Percentiles rank a stretch among this genome's conserved stretches.
Conservation (phyloP, 331 rosid genomes). For the Erythrophleum ivorense region DNA sequence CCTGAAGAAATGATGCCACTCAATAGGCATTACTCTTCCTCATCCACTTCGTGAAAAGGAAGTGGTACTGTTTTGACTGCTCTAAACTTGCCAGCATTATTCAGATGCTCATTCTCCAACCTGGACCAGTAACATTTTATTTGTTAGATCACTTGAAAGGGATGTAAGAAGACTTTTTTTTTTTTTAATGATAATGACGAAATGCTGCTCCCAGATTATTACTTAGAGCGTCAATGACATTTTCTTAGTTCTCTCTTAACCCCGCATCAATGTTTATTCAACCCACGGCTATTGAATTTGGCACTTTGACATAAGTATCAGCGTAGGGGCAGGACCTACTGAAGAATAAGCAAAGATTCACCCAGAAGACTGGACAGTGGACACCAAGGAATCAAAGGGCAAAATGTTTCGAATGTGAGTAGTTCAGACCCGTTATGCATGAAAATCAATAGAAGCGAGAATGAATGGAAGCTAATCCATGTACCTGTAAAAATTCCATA, state of each 20-base stretch:
- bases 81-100: slow-evolving; percentile 97
- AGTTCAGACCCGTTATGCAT: neutral
- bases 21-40: slow-evolving; percentile 60
- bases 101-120: slow-evolving; percentile 99
- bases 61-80: slow-evolving; percentile 96
- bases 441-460: neutral
- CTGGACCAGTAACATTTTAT: slow-evolving; percentile 51
- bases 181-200: neutral
- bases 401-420: neutral
- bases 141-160: slow-evolving; percentile 24
- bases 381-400: too few species aligned
- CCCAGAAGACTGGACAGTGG: too few species aligned
- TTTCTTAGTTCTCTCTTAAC: too few species aligned
- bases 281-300: too few species aligned
- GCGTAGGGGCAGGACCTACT: too few species aligned
- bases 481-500: slow-evolving; percentile 98
- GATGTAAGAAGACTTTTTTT: neutral
- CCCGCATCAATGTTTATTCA: too few species aligned
- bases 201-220: too few species aligned
- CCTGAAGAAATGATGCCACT: neutral
- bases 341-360: too few species aligned
- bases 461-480: neutral
- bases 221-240: too few species aligned
- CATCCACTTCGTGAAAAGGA: slow-evolving; percentile 98
- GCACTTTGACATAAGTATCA: too few species aligned